Evolutionary conservation across 192 early-diverging fungal species (phyloP).

Genomic region (Obelidium mucronatum): DNA sequence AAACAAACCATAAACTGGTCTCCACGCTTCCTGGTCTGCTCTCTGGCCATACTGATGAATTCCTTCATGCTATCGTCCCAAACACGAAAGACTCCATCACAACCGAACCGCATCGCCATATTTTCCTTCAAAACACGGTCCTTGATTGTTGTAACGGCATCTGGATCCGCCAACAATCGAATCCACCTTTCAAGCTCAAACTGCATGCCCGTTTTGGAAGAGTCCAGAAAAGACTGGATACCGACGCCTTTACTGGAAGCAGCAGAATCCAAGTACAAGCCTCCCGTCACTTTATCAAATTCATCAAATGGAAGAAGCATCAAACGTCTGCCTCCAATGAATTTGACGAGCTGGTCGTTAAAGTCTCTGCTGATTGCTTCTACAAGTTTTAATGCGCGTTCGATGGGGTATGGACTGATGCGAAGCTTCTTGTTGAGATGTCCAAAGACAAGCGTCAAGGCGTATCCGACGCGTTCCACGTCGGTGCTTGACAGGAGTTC

Average conservation of each 20-base stretch:
- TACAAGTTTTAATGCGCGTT: slow-evolving; percentile 89
- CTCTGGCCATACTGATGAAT: slow-evolving; percentile 92
- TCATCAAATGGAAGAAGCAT: slow-evolving; percentile 94
- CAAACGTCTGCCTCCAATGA: slow-evolving; percentile 85
- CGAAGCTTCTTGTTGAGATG: slow-evolving; percentile 99
- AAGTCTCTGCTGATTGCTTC: slow-evolving; percentile 96
- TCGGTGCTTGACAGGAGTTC: slow-evolving; percentile 97
- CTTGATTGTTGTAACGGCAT: slow-evolving; percentile 19
- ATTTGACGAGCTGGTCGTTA: slow-evolving; percentile 75
- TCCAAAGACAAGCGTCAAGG: slow-evolving; percentile 84
- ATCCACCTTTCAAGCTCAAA: slow-evolving; percentile 35
- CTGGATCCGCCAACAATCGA: slow-evolving; percentile 16
- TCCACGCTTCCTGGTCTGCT: slow-evolving; percentile 87
- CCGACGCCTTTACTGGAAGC: slow-evolving; percentile 8
- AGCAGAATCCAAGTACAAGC: slow-evolving; percentile 15
- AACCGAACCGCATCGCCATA: slow-evolving; percentile 53
- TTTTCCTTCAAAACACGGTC: slow-evolving; percentile 28
- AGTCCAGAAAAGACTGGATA: slow-evolving; percentile 17
- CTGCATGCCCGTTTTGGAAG: neutral
- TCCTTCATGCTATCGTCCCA: slow-evolving; percentile 98
- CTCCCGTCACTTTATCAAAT: slow-evolving; percentile 83
- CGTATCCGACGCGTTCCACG: slow-evolving; percentile 78
- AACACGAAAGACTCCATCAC: slow-evolving; percentile 80
- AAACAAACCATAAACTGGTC: slow-evolving; percentile 98
- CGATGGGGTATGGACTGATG: slow-evolving; percentile 78